These are phyloP conservation scores for Scalesia atractyloides DNA, from an alignment of 129 eudicot genomes.

Conservation along the genomic window DNA sequence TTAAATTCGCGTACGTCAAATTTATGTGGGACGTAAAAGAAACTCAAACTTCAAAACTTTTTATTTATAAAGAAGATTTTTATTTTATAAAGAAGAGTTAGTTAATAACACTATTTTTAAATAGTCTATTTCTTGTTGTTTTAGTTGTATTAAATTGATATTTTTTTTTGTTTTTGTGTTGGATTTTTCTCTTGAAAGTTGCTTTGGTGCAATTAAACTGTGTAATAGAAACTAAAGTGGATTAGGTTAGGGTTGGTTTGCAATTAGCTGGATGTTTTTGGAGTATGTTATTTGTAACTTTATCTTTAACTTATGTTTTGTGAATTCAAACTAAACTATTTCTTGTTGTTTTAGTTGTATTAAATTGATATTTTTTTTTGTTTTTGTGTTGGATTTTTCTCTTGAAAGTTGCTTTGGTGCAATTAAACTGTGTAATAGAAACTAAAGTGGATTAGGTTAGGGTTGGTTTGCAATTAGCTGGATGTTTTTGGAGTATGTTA, in stretches of 20 bases:
- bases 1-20: too few relatives aligned
- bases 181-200: not conserved
- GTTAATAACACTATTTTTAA: too few relatives aligned
- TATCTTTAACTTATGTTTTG: not conserved
- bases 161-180: too few relatives aligned
- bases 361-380: not conserved
- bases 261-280: constrained; percentile 22
- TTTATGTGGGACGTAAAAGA: too few relatives aligned
- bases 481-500: constrained; percentile 24
- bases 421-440: not conserved
- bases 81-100: too few relatives aligned
- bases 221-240: constrained; percentile 4
- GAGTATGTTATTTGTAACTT: constrained; percentile 18
- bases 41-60: too few relatives aligned
- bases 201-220: not conserved
- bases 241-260: constrained; percentile 21
- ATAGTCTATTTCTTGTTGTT: too few relatives aligned
- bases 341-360: not conserved
- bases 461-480: constrained; percentile 11
- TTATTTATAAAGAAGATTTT: too few relatives aligned
- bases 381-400: too few relatives aligned
- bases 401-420: not conserved
- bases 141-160: not conserved
- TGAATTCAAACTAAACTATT: constrained; percentile 24
- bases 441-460: constrained; percentile 27